Conservation (phyloP, 2,329 filamentous ascomycete species). For the Sporothrix dimorphospora region DNA sequence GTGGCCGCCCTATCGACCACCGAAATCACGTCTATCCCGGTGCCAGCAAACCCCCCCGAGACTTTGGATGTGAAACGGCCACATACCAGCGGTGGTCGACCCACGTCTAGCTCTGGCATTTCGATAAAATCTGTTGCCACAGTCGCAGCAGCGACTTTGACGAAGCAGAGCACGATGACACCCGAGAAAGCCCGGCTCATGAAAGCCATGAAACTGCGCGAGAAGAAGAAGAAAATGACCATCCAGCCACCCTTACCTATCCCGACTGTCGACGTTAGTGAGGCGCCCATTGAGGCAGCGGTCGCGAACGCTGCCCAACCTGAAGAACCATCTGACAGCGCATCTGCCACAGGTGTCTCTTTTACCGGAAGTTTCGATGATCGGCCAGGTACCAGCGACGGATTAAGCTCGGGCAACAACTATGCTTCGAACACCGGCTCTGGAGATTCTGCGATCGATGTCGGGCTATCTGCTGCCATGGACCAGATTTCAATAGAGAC, state of each 20-base stretch:
- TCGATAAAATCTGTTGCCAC: slow-evolving; percentile 48
- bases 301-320: neutral
- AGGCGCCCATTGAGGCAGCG: slow-evolving; percentile 20
- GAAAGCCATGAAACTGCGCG: slow-evolving; percentile 90
- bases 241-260: slow-evolving; percentile 38
- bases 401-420: neutral
- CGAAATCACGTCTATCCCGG: slow-evolving; percentile 36
- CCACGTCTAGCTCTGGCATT: slow-evolving; percentile 51
- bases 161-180: slow-evolving; percentile 62
- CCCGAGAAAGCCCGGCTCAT: slow-evolving; percentile 90
- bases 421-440: neutral
- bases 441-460: slow-evolving; percentile 58
- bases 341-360: slow-evolving; percentile 1
- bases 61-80: slow-evolving; percentile 40
- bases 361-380: slow-evolving; percentile 12
- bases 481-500: slow-evolving; percentile 54
- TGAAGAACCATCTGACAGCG: slow-evolving; percentile 11
- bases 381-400: slow-evolving; percentile 16
- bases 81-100: slow-evolving; percentile 44
- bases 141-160: slow-evolving; percentile 44
- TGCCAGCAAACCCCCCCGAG: slow-evolving; percentile 42
- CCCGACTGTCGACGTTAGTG: slow-evolving; percentile 37
- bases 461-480: slow-evolving; percentile 52
- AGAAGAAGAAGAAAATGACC: slow-evolving; percentile 67
- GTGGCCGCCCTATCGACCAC: neutral